Base-by-base conservation (phyloP, 441 rosid genomes). In the Populus hybrid region DNA sequence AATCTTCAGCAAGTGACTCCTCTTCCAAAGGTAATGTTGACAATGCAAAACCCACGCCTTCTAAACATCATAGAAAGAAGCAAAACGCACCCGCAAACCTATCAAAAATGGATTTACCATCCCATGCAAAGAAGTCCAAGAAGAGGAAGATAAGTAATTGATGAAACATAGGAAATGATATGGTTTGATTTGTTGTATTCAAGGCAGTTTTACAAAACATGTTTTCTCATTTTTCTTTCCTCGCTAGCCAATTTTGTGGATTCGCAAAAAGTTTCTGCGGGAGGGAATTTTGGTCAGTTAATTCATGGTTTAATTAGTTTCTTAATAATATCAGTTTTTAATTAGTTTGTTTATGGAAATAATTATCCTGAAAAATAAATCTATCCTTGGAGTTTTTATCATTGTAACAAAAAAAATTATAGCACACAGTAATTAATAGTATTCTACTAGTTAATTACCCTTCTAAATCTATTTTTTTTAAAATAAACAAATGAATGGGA, bases 61-160 rank as follows among this genome's bases (percentile, higher is more conserved):
- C 32, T 9, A 26, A 35, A 46, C 69, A 11, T 23, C 40, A 61
- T 1, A 64, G 53, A 63, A 78, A 67, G 77, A 79, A 79, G 69
- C 72, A 35, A 38, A 69, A 75, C 59, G 71, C 50, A 24, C 11
- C 67, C n/a, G 40, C 72, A 30, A 50, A 24, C 16, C 34, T 71
- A 61, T 67, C 71, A 10, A 71, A 80, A 71, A 84, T 75, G 73
- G 76, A 74, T 73, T 72, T 26, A 9, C 21, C 61, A 32, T 81
- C 81, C 34, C 78, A 57, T 21, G 53, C 73, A 32, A 78, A 61
- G 70, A 80, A 71, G 50, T 72, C 79, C 8, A 79, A 74, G 75
- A 85, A 82, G 80, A 83, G 85, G 75, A 85, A 82, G 73, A 77
- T 73, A 77, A 50, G 75, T 2, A 71, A 64, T 24, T 80, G 72